Percentiles rank a stretch among this genome's conserved stretches.
These are phyloP conservation scores for Tricholoma terreum DNA, from an alignment of 768 basidiomycete species.

Conservation along the genomic window DNA sequence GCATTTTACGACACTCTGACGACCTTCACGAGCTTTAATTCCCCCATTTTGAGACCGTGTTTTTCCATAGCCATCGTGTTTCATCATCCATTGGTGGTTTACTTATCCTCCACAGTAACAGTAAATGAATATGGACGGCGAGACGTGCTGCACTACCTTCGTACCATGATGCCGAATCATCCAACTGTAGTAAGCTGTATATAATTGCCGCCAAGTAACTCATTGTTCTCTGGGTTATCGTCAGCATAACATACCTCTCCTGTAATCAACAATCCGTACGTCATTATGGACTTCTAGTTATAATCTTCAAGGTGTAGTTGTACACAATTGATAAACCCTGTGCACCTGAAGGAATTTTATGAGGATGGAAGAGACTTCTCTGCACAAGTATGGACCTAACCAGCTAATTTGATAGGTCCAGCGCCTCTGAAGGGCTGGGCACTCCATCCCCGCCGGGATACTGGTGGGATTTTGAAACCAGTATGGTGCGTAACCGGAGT, in stretches of 20 bases:
- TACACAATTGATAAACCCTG: conserved; percentile 15
- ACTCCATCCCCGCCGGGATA: conserved; percentile 3
- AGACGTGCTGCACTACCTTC: background rate
- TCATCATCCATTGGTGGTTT: background rate
- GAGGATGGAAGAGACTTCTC: background rate
- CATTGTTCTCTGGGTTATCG: background rate
- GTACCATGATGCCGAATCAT: background rate
- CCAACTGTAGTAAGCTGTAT: background rate
- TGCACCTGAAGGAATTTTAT: background rate
- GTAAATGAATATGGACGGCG: background rate
- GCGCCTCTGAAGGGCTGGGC: conserved; percentile 13
- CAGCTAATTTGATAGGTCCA: conserved; percentile 23
- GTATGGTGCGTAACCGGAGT: conserved; percentile 30
- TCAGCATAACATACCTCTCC: background rate
- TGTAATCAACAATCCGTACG: background rate
- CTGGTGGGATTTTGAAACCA: conserved; percentile 31
- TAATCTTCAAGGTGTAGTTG: conserved; percentile 20
- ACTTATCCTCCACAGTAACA: background rate
- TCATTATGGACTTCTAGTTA: conserved; percentile 1
- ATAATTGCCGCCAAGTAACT: background rate
- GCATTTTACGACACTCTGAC: background rate
- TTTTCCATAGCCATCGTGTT: background rate
- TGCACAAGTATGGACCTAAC: conserved; percentile 6
- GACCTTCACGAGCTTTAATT: conserved; percentile 3
- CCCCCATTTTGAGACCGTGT: background rate